Conservation (phyloP, 2,329 filamentous ascomycete species). For the Fusarium clavum region DNA sequence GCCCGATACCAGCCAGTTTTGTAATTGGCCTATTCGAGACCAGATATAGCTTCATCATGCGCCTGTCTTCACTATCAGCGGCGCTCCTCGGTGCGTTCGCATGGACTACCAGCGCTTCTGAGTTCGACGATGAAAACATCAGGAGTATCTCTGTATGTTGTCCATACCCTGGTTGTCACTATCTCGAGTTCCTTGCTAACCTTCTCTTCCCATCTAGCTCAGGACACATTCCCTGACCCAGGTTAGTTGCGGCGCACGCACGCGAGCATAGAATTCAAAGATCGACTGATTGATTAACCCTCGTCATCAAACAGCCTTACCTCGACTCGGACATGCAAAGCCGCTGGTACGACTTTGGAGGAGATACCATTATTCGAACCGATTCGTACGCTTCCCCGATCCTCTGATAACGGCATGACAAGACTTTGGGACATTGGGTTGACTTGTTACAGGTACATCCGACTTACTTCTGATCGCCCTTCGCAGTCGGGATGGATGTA, state of each 20-base stretch:
- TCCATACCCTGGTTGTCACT: neutral
- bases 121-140: slow-evolving; percentile 58
- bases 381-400: slow-evolving; percentile 66
- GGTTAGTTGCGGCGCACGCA: slow-evolving; percentile 64
- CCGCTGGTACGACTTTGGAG: slow-evolving; percentile 99
- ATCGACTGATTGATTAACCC: slow-evolving; percentile 38
- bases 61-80: slow-evolving; percentile 60
- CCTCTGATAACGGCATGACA: slow-evolving; percentile 16
- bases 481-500: slow-evolving; percentile 95
- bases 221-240: slow-evolving; percentile 86
- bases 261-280: slow-evolving; percentile 28
- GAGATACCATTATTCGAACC: slow-evolving; percentile 85
- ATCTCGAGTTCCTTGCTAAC: slow-evolving; percentile 35
- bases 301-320: slow-evolving; percentile 75
- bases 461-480: slow-evolving; percentile 88
- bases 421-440: slow-evolving; percentile 34
- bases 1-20: slow-evolving; percentile 33
- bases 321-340: slow-evolving; percentile 98
- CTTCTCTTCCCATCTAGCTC: slow-evolving; percentile 64
- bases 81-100: slow-evolving; percentile 63
- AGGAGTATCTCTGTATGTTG: slow-evolving; percentile 64
- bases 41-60: slow-evolving; percentile 54
- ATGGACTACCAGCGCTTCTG: slow-evolving; percentile 62
- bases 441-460: slow-evolving; percentile 77
- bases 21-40: slow-evolving; percentile 33